Evolutionary conservation across 2,329 filamentous ascomycete genomes (phyloP).

Genomic region (Sphaerulina populicola): DNA sequence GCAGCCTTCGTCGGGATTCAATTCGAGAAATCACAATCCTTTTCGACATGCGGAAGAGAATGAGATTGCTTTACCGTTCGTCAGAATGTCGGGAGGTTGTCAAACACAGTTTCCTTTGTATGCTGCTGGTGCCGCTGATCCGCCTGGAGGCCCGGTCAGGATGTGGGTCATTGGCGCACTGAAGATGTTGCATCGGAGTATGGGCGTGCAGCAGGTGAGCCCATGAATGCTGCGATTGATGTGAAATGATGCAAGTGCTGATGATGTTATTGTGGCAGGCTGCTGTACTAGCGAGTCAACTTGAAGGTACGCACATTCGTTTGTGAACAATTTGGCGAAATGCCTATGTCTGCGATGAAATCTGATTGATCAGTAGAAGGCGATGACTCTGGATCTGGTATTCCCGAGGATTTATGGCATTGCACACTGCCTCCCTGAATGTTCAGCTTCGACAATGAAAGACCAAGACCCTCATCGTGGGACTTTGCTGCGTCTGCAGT

Average conservation of each 20-base stretch:
- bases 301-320: constrained; percentile 7
- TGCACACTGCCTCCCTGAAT: constrained; percentile 9
- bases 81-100: constrained; percentile 14
- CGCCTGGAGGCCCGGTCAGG: constrained; percentile 10
- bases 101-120: constrained; percentile 13
- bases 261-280: constrained; percentile 1
- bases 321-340: neutral
- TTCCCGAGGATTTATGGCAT: constrained; percentile 15
- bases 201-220: constrained; percentile 11
- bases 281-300: constrained; percentile 10
- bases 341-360: neutral
- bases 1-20: neutral
- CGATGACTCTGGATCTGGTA: constrained; percentile 11
- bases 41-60: constrained; percentile 8
- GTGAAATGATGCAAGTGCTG: neutral
- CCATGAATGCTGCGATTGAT: neutral
- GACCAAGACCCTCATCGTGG: neutral
- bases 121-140: constrained; percentile 14
- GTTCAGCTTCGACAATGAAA: neutral
- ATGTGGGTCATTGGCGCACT: constrained; percentile 12
- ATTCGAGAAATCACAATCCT: constrained; percentile 11
- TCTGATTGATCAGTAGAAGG: constrained; percentile 13
- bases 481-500: no score
- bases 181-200: constrained; percentile 7
- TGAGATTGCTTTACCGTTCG: constrained; percentile 7